Conservation (phyloP, 164 flowering plant species). For the Protea cynaroides region DNA sequence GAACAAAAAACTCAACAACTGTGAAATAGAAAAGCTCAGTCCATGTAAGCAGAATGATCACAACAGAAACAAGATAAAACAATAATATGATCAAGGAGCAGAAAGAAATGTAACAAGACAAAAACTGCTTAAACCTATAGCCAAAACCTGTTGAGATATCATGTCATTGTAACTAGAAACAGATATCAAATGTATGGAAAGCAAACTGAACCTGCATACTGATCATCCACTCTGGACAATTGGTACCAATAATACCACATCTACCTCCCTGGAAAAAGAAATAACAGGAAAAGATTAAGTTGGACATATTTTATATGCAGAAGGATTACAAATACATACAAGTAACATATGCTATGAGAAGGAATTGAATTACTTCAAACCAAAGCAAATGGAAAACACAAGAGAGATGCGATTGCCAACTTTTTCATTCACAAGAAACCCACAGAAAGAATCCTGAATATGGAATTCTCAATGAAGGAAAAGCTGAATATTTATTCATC, state of each 20-base stretch:
- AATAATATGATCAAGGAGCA: not conserved
- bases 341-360: not conserved
- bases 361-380: not conserved
- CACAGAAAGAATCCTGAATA: not conserved
- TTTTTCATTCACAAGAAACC: not conserved
- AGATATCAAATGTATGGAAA: not conserved
- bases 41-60: not conserved
- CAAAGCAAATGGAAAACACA: not conserved
- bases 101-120: not conserved
- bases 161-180: not conserved
- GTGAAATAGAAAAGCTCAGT: not conserved
- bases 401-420: not conserved
- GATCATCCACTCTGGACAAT: slow-evolving; percentile 84
- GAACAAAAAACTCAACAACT: not conserved
- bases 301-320: not conserved
- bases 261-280: slow-evolving; percentile 53
- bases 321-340: not conserved
- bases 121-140: slow-evolving; percentile 4
- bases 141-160: not conserved
- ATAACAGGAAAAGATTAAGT: not conserved
- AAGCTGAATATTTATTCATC: not conserved
- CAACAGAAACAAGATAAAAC: not conserved
- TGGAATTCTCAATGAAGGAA: not conserved
- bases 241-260: slow-evolving; percentile 91
- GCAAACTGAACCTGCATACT: slow-evolving; percentile 77